Percentiles rank a stretch among this genome's conserved stretches.
Evolutionary conservation across 176 grass and related monocot genomes (phyloP).

Genomic region (Oryza glaberrima): DNA sequence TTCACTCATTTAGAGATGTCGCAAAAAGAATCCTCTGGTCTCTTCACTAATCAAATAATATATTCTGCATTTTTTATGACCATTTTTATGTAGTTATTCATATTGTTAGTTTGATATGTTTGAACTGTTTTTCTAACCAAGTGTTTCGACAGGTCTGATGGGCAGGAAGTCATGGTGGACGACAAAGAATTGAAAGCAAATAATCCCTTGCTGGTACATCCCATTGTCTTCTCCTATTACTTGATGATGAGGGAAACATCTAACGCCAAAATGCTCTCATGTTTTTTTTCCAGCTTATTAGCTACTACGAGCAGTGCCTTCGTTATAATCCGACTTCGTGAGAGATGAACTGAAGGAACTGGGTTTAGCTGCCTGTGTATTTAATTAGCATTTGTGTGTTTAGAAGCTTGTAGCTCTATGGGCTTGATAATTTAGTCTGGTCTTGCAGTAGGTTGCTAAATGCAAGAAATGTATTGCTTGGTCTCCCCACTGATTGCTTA

Average conservation of each 20-base stretch:
- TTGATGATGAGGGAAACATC: constrained; percentile 30
- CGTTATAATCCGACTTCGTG: constrained; percentile 72
- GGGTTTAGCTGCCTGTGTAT: constrained; percentile 20
- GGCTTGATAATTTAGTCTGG: constrained; percentile 27
- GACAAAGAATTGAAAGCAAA: constrained; percentile 82
- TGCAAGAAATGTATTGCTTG: constrained; percentile 20
- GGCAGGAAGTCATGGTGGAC: constrained; percentile 66
- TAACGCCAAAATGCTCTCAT: constrained; percentile 20
- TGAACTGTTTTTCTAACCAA: neutral
- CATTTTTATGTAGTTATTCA: neutral
- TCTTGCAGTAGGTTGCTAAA: neutral
- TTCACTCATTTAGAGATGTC: neutral
- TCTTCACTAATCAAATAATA: too few relatives aligned
- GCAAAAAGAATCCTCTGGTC: neutral
- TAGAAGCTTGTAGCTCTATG: constrained; percentile 22
- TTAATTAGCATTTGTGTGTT: constrained; percentile 36
- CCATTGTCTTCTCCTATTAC: constrained; percentile 34
- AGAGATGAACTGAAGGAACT: constrained; percentile 29
- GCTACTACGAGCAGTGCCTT: constrained; percentile 89
- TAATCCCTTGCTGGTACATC: constrained; percentile 80
- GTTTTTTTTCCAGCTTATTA: constrained; percentile 74
- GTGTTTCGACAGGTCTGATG: constrained; percentile 67
- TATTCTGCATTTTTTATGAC: too few relatives aligned
- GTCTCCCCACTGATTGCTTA: neutral
- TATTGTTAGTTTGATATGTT: neutral